Base-by-base conservation (phyloP, 257 asterid species). In the Haberlea rhodopensis region DNA sequence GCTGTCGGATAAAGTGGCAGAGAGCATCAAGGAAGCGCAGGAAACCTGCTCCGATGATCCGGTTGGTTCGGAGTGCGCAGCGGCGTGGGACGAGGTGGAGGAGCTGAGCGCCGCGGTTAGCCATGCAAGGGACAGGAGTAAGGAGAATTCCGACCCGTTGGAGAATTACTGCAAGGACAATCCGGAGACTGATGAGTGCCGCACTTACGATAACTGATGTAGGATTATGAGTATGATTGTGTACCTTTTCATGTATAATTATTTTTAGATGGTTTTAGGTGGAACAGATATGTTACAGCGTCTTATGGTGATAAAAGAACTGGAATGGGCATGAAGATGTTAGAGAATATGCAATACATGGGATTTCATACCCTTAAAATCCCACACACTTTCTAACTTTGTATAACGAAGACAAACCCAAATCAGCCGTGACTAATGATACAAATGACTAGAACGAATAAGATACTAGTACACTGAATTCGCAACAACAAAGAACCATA, bases 61-160 rank as follows among this genome's bases (percentile, higher is more conserved):
- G 0, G 79, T 51, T 1, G 79, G 87, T 78, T 96, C 95, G 15
- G 96, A 92, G 86, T 92, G 99, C 77, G 96, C 81, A 43, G 99
- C 99, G 22, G 94, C 96, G 15, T 92, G 99, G 99, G 97, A 92
- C 66, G 97, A 81, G 79, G 99, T 92, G 82, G 99, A 92, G 94
- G 99, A 92, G 87, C 91, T 90, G 79, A 89, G 97, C 65, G 97
- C 97, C 20, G 97, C 97, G 10, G 95, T 87, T 18, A 82, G 99
- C 75, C 90, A 92, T 57, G 95, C 96, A 0, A 71, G 86, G 92
- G 99, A 89, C 79, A 81, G 65, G 86, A 59, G 53, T 61, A 87
- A 89, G 80, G 89, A 76, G 0, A 74, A 67, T 6, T 27, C 81
- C 4, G 99, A 92, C 22, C 87, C 84, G 1, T 60, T 89, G 75